These are phyloP conservation scores for Gynandropsis gynandra DNA, from an alignment of 345 rosid species.

Conservation along the genomic window DNA sequence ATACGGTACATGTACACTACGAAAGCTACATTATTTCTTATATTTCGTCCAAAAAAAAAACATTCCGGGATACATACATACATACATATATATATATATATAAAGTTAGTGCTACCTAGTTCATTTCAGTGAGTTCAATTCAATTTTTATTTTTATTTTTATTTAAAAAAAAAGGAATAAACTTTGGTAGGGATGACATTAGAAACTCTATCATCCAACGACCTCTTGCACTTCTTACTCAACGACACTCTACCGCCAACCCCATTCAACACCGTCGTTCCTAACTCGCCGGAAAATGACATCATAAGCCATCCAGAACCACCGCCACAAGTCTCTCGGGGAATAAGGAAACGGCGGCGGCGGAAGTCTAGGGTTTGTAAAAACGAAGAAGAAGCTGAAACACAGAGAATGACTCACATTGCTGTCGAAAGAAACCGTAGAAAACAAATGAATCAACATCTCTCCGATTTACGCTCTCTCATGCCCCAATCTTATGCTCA, in stretches of 20 bases:
- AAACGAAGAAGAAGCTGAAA: slow-evolving; percentile 82
- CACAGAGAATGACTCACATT: slow-evolving; percentile 88
- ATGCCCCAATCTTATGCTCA: slow-evolving; percentile 83
- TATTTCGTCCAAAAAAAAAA: no score
- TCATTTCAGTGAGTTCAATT: no score
- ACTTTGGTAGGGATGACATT: slow-evolving; percentile 36
- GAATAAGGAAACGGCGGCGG: slow-evolving; percentile 61
- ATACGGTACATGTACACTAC: no score
- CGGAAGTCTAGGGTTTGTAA: slow-evolving; percentile 72
- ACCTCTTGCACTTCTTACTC: slow-evolving; percentile 54
- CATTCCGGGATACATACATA: no score
- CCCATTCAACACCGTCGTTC: slow-evolving; percentile 35
- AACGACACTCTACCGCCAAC: slow-evolving; percentile 58
- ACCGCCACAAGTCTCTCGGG: slow-evolving; percentile 23
- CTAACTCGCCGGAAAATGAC: slow-evolving; percentile 23
- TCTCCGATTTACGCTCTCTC: slow-evolving; percentile 67
- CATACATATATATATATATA: no score
- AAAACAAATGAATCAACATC: slow-evolving; percentile 83
- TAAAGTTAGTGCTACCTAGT: no score
- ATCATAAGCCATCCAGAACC: slow-evolving; percentile 13
- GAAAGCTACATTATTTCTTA: no score
- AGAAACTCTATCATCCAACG: slow-evolving; percentile 61
- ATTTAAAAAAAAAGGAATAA: slow-evolving; percentile 17
- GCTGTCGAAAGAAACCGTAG: slow-evolving; percentile 84
- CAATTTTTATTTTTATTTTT: not conserved